A percentile compares a stretch with the other conserved stretches of the same genome.
These are phyloP conservation scores for Conticribra weissflogii DNA, from an alignment of 108 stramenopile species.

Conservation along the genomic window DNA sequence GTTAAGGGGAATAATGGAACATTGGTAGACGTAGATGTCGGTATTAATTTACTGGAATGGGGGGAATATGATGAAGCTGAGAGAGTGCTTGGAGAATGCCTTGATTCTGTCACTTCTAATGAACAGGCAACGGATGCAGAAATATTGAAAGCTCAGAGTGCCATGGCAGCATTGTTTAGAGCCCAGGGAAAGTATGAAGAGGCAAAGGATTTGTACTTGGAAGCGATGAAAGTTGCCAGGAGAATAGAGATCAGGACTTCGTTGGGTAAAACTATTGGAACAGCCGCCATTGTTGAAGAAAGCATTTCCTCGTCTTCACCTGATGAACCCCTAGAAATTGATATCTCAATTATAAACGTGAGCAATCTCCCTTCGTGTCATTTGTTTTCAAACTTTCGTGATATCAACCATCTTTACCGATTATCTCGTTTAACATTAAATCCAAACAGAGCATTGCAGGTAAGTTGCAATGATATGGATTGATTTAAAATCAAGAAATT, in stretches of 20 bases:
- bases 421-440: too few relatives aligned
- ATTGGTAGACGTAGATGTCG: background rate
- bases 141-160: background rate
- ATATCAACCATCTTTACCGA: too few relatives aligned
- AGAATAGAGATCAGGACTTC: background rate
- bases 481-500: too few relatives aligned
- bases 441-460: too few relatives aligned
- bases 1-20: slow-evolving; percentile 7
- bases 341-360: slow-evolving; percentile 14
- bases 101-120: slow-evolving; percentile 8
- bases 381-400: too few relatives aligned
- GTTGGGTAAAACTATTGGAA: too few relatives aligned
- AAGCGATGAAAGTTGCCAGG: slow-evolving; percentile 10
- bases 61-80: slow-evolving; percentile 27
- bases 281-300: background rate
- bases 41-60: slow-evolving; percentile 15
- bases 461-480: too few relatives aligned
- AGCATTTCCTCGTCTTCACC: background rate
- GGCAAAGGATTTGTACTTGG: slow-evolving; percentile 17
- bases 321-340: background rate
- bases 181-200: slow-evolving; percentile 26
- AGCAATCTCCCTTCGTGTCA: too few relatives aligned
- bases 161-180: slow-evolving; percentile 14
- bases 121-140: slow-evolving; percentile 6
- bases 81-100: slow-evolving; percentile 10